Evolutionary conservation across 768 basidiomycete genomes (phyloP).

Genomic region (Termitomyces sp.): DNA sequence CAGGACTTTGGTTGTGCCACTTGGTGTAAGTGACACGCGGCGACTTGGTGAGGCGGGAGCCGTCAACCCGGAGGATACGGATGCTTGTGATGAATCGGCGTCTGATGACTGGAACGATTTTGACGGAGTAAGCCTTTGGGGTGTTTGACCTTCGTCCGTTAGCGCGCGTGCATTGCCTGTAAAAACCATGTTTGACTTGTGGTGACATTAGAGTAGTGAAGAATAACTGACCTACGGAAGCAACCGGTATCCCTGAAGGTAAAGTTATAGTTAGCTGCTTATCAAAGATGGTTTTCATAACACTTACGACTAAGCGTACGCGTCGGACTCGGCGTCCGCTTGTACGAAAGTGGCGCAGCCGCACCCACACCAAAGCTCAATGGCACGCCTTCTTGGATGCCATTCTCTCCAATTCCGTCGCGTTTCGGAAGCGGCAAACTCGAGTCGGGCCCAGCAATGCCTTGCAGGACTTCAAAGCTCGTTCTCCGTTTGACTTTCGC

Average conservation of each 20-base stretch:
- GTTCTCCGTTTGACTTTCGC: slow-evolving; percentile 55
- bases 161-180: slow-evolving; percentile 80
- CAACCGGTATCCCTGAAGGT: slow-evolving; percentile 62
- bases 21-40: slow-evolving; percentile 61
- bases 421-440: slow-evolving; percentile 64
- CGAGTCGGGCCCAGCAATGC: slow-evolving; percentile 72
- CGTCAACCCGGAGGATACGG: slow-evolving; percentile 33
- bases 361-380: slow-evolving; percentile 41
- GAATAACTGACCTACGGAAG: slow-evolving; percentile 62
- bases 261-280: slow-evolving; percentile 15
- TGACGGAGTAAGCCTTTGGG: slow-evolving; percentile 25
- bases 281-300: slow-evolving; percentile 10
- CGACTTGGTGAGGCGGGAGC: slow-evolving; percentile 49
- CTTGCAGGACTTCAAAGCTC: slow-evolving; percentile 66
- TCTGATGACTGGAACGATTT: slow-evolving; percentile 29
- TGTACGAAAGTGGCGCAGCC: slow-evolving; percentile 31
- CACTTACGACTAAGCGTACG: slow-evolving; percentile 75
- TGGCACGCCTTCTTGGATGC: slow-evolving; percentile 73
- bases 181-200: slow-evolving; percentile 19
- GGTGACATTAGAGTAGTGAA: slow-evolving; percentile 11
- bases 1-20: slow-evolving; percentile 82
- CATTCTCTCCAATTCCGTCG: slow-evolving; percentile 41
- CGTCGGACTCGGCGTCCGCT: slow-evolving; percentile 66
- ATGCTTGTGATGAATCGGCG: slow-evolving; percentile 24
- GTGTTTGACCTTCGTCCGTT: slow-evolving; percentile 61